Conservation (phyloP, 192 early-diverging fungal genomes). For the Backusella morwellensis region DNA sequence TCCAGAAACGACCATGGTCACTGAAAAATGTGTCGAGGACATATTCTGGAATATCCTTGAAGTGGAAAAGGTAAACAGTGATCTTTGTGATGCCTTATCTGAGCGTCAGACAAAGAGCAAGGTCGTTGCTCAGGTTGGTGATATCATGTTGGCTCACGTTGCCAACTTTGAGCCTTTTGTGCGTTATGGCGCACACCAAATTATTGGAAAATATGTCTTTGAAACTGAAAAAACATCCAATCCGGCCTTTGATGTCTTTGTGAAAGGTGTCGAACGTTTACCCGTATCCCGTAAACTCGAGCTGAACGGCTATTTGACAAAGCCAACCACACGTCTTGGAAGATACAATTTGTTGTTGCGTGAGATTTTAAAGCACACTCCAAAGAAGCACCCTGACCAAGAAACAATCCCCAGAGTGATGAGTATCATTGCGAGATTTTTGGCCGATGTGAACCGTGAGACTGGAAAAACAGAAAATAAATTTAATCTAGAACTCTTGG, state of each 20-base stretch:
- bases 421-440: constrained; percentile 66
- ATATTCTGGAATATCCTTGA: constrained; percentile 78
- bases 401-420: constrained; percentile 69
- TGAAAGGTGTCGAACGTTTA: constrained; percentile 63
- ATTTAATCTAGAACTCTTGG: constrained; percentile 75
- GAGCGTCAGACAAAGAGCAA: constrained; percentile 60
- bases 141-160: constrained; percentile 75
- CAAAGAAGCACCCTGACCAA: constrained; percentile 76
- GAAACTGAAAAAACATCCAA: constrained; percentile 77
- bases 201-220: constrained; percentile 76
- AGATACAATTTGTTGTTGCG: constrained; percentile 84
- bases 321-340: constrained; percentile 83
- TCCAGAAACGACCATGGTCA: constrained; percentile 60
- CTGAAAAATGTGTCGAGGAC: constrained; percentile 61
- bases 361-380: constrained; percentile 79
- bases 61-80: constrained; percentile 60
- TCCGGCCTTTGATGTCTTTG: constrained; percentile 68
- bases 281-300: constrained; percentile 82
- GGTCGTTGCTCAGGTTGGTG: constrained; percentile 83
- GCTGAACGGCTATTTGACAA: constrained; percentile 81
- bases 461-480: constrained; percentile 87
- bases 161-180: constrained; percentile 76
- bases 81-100: constrained; percentile 57
- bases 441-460: constrained; percentile 79
- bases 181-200: constrained; percentile 83